phyloP scores from a whole-genome alignment of 306 rosid genomes.

The Trifolium fragiferum region DNA sequence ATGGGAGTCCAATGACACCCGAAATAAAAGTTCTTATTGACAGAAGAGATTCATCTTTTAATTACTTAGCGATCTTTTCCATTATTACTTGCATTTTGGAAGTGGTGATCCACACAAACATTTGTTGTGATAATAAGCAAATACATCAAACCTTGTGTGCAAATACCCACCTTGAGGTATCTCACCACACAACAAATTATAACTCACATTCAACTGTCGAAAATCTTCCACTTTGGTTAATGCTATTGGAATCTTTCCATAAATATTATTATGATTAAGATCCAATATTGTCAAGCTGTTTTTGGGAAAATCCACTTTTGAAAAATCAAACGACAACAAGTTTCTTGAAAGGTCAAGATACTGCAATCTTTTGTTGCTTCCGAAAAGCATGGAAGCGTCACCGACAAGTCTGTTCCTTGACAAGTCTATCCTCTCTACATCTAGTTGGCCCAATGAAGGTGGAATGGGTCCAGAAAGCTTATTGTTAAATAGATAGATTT shows the following conservation, averaged over 20 bases:
- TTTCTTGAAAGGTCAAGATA: constrained; percentile 62
- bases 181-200: constrained; percentile 65
- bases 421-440: constrained; percentile 54
- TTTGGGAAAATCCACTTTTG: constrained; percentile 49
- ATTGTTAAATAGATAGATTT: constrained; percentile 57
- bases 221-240: constrained; percentile 48
- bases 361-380: constrained; percentile 48
- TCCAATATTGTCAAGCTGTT: constrained; percentile 50
- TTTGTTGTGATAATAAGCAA: constrained; percentile 56
- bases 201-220: constrained; percentile 64
- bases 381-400: constrained; percentile 65
- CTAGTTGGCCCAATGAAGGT: constrained; percentile 43
- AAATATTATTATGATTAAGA: constrained; percentile 61
- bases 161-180: constrained; percentile 69
- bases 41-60: not conserved
- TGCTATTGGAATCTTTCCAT: constrained; percentile 53
- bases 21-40: not conserved
- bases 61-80: not conserved
- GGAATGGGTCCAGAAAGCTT: constrained; percentile 70
- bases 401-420: constrained; percentile 72
- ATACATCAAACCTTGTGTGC: constrained; percentile 58
- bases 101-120: constrained; percentile 77
- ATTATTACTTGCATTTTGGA: constrained; percentile 46
- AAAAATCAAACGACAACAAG: constrained; percentile 55
- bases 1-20: not conserved